Evolutionary conservation across 1,284 basidiomycete species (phyloP).

Genomic region (Naganishia sp.): DNA sequence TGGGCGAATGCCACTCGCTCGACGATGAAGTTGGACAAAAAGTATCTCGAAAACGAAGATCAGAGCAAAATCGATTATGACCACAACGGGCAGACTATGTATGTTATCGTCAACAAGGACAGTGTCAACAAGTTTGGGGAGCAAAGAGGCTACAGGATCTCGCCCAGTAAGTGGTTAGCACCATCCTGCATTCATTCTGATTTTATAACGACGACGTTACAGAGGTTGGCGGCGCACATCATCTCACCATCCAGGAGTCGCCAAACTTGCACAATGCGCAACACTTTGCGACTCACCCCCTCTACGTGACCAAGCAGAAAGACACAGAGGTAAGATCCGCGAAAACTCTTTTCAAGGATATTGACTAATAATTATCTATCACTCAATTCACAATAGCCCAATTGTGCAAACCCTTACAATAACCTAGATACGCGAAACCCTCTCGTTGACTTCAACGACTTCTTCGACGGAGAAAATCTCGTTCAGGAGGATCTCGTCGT

Average conservation of each 20-base stretch:
- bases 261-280: constrained; percentile 43
- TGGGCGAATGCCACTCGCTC: constrained; percentile 42
- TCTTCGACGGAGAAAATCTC: constrained; percentile 51
- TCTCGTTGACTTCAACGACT: constrained; percentile 57
- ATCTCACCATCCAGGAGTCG: constrained; percentile 43
- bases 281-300: constrained; percentile 42
- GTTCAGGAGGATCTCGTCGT: constrained; percentile 63
- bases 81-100: constrained; percentile 60
- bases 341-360: not conserved
- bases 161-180: constrained; percentile 32
- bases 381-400: not conserved
- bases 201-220: not conserved
- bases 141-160: constrained; percentile 47
- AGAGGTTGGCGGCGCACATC: constrained; percentile 39
- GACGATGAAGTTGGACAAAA: constrained; percentile 51
- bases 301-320: constrained; percentile 41
- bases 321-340: constrained; percentile 37
- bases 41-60: constrained; percentile 60
- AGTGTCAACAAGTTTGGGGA: constrained; percentile 55
- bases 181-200: too few relatives aligned
- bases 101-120: constrained; percentile 64
- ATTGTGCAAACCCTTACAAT: constrained; percentile 38
- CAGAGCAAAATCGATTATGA: constrained; percentile 60
- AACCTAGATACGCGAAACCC: constrained; percentile 48
- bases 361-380: not conserved